phyloP scores from a whole-genome alignment of 371 early-diverging fungal species.

The Globomyces sp. region DNA sequence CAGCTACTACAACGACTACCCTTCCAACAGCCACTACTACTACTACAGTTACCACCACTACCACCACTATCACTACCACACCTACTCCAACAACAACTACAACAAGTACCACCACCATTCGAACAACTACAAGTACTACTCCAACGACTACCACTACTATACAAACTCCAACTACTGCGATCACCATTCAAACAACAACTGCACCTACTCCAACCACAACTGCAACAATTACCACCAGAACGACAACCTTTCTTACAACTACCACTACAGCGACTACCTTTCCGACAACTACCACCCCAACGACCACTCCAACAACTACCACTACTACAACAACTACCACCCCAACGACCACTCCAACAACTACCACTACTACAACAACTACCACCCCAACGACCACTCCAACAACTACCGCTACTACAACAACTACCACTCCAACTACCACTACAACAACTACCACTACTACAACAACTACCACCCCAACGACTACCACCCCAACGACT shows the following conservation, averaged over 20 bases:
- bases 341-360: neutral
- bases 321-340: neutral
- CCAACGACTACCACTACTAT: neutral
- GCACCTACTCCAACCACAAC: neutral
- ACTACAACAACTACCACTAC: neutral
- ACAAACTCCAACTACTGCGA: neutral
- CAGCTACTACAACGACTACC: neutral
- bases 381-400: too few relatives aligned
- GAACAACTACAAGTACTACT: neutral
- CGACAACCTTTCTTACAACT: too few relatives aligned
- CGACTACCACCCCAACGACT: too few relatives aligned
- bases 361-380: too few relatives aligned
- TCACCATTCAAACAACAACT: neutral
- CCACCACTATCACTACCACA: neutral
- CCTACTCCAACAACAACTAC: neutral
- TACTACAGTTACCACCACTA: neutral
- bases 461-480: neutral
- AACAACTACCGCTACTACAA: too few relatives aligned
- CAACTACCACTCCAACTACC: neutral
- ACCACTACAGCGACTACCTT: too few relatives aligned
- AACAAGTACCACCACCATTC: neutral
- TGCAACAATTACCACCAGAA: neutral
- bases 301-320: neutral
- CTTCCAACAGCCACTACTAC: neutral
- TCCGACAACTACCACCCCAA: too few relatives aligned